Conservation (phyloP, 2,329 filamentous ascomycete genomes). For the Fusarium temperatum region DNA sequence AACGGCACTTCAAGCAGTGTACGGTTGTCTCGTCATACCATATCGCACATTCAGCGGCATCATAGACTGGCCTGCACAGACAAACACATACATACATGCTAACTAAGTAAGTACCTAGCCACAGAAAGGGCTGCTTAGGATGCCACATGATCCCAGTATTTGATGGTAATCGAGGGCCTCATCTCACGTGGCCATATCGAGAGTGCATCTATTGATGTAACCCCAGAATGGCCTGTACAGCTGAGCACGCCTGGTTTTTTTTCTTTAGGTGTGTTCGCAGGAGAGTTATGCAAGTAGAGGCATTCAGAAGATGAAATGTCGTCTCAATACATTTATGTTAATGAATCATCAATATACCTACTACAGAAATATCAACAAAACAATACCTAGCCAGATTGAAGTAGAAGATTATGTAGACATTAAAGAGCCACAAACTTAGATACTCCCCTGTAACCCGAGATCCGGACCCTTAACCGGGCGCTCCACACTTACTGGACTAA, state of each 20-base stretch:
- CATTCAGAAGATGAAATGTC: neutral
- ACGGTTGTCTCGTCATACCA: neutral
- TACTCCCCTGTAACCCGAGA: conserved; percentile 10
- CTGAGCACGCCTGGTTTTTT: conserved; percentile 1
- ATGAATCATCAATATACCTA: neutral
- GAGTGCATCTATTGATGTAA: conserved; percentile 19
- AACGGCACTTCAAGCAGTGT: neutral
- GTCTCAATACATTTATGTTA: neutral
- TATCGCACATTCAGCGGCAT: neutral
- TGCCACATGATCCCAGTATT: conserved; percentile 13
- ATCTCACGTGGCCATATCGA: conserved; percentile 29
- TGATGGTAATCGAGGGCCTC: conserved; percentile 24
- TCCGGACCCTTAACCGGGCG: conserved; percentile 7
- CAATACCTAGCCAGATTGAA: neutral
- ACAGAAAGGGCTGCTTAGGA: neutral
- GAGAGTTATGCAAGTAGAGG: neutral
- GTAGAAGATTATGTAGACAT: neutral
- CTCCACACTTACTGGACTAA: conserved; percentile 13
- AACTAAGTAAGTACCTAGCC: neutral
- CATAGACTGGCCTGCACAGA: neutral
- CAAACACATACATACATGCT: neutral
- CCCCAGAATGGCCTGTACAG: conserved; percentile 25
- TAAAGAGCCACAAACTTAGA: neutral
- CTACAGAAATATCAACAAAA: neutral
- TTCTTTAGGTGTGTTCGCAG: neutral